Conservation (phyloP, 306 rosid species). For the Vicia faba region DNA sequence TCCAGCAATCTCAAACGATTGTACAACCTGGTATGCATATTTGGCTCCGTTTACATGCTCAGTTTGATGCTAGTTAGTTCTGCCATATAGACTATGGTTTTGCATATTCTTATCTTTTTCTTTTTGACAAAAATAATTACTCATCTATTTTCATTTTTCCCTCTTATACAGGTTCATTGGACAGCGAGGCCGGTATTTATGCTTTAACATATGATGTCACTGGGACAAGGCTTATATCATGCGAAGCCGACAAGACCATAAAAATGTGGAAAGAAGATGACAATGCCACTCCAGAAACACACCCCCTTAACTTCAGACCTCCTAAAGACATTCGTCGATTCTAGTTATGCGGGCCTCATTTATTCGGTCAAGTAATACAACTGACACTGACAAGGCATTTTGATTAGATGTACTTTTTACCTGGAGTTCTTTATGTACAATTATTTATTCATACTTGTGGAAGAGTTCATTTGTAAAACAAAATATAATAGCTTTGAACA, state of each 20-base stretch:
- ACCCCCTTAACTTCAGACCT: conserved; percentile 85
- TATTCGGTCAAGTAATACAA: neutral
- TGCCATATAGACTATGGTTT: neutral
- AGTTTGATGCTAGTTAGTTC: neutral
- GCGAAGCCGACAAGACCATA: conserved; percentile 97
- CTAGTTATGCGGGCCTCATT: conserved; percentile 35
- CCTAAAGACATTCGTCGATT: conserved; percentile 91
- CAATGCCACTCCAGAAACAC: conserved; percentile 89
- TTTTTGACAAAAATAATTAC: conserved; percentile 1
- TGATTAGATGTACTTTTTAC: neutral
- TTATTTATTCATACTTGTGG: neutral
- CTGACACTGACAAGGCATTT: neutral
- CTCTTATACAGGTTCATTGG: conserved; percentile 73
- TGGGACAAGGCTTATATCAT: conserved; percentile 81
- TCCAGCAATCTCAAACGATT: conserved; percentile 90
- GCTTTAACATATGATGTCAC: conserved; percentile 76
- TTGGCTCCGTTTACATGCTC: neutral
- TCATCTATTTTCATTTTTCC: neutral
- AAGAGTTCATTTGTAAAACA: neutral
- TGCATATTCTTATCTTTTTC: no score
- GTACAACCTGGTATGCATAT: conserved; percentile 83
- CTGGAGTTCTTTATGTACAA: conserved; percentile 29
- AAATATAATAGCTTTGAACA: neutral
- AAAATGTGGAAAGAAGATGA: conserved; percentile 99
- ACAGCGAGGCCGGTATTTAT: conserved; percentile 96